These are phyloP conservation scores for Pichia sp. DNA, from an alignment of 1,139 yeast genomes.

Conservation along the genomic window DNA sequence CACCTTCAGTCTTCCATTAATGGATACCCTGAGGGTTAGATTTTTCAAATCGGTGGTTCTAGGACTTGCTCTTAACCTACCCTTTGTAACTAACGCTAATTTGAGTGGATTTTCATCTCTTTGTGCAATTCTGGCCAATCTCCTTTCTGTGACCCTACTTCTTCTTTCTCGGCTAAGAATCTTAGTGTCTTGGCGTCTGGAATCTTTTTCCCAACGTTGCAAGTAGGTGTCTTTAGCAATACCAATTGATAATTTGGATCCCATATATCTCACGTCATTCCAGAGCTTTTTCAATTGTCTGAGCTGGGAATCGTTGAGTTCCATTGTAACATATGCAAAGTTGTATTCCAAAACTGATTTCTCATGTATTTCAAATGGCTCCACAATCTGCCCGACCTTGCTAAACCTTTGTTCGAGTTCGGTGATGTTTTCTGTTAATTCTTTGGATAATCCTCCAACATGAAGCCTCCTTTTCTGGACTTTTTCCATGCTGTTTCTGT, in stretches of 20 bases:
- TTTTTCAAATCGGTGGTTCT: slow-evolving; percentile 46
- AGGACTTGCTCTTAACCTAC: slow-evolving; percentile 54
- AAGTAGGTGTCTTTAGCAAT: slow-evolving; percentile 44
- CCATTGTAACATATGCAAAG: slow-evolving; percentile 66
- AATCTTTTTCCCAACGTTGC: slow-evolving; percentile 43
- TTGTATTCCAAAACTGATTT: slow-evolving; percentile 44
- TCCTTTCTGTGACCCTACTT: slow-evolving; percentile 37
- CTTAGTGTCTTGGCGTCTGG: slow-evolving; percentile 36
- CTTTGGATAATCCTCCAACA: slow-evolving; percentile 62
- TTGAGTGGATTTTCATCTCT: slow-evolving; percentile 28
- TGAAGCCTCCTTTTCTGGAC: slow-evolving; percentile 23
- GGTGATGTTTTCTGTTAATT: slow-evolving; percentile 41
- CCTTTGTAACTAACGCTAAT: slow-evolving; percentile 42
- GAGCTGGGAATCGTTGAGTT: slow-evolving; percentile 42
- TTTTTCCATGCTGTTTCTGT: not conserved
- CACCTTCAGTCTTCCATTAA: slow-evolving; percentile 57
- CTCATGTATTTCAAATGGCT: slow-evolving; percentile 42
- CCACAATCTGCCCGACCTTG: slow-evolving; percentile 46
- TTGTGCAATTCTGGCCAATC: slow-evolving; percentile 35
- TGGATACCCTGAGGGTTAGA: slow-evolving; percentile 62
- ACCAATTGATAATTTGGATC: slow-evolving; percentile 56
- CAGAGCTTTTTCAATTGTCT: slow-evolving; percentile 51
- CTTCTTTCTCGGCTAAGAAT: slow-evolving; percentile 32
- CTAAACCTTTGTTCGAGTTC: slow-evolving; percentile 45
- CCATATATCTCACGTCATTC: slow-evolving; percentile 72